A percentile compares a stretch with the other conserved stretches of the same genome.
phyloP scores from a whole-genome alignment of 2,329 filamentous ascomycete species.

The Verticillium dahliae region DNA sequence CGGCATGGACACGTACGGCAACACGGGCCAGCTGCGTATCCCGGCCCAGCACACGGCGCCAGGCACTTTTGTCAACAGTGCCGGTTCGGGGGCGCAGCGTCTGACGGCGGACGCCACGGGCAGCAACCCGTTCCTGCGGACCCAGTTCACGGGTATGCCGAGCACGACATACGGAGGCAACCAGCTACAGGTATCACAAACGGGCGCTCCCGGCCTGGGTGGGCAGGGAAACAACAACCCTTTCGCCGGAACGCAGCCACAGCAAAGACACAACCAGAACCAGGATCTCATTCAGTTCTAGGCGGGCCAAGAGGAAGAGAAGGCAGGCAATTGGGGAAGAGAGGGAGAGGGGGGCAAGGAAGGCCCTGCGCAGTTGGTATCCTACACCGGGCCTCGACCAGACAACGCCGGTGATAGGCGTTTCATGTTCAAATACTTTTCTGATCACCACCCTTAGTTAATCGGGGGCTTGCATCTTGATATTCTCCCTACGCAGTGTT shows the following conservation, averaged over 20 bases:
- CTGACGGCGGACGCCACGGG: slow-evolving; percentile 67
- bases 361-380: not conserved
- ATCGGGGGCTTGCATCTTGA: not conserved
- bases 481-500: not conserved
- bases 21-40: slow-evolving; percentile 92
- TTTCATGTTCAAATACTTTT: not conserved
- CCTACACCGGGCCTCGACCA: not conserved
- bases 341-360: not conserved
- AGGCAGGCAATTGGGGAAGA: not conserved
- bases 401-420: not conserved
- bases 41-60: slow-evolving; percentile 95
- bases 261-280: slow-evolving; percentile 39
- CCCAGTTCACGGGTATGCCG: slow-evolving; percentile 76
- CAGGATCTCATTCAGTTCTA: slow-evolving; percentile 61
- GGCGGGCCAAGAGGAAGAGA: not conserved
- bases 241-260: slow-evolving; percentile 46
- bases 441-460: not conserved
- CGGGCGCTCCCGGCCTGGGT: slow-evolving; percentile 45
- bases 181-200: slow-evolving; percentile 47
- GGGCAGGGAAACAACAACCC: slow-evolving; percentile 47
- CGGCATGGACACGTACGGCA: slow-evolving; percentile 94
- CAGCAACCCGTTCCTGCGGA: slow-evolving; percentile 83
- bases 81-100: slow-evolving; percentile 69
- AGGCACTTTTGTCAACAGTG: slow-evolving; percentile 93
- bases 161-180: slow-evolving; percentile 43